A percentile compares a stretch with the other conserved stretches of the same genome.
Conservation (phyloP, 257 asterid species). For the Paulownia fortunei region DNA sequence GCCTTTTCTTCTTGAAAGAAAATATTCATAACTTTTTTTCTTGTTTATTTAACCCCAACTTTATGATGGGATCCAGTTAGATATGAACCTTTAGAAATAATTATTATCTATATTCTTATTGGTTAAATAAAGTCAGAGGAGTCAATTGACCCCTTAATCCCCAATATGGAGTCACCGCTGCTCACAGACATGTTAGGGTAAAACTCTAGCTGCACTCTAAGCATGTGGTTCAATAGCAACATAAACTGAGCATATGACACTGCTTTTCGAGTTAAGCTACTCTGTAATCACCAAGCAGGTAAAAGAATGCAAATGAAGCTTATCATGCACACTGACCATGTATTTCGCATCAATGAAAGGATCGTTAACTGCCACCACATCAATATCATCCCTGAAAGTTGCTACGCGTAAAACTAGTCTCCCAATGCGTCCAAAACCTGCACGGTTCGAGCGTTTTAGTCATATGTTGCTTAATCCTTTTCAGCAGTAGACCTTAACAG, state of each 20-base stretch:
- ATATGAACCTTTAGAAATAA: neutral
- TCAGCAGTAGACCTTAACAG: constrained; percentile 2
- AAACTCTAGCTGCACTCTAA: neutral
- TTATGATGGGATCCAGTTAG: neutral
- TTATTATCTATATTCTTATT: neutral
- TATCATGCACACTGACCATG: constrained; percentile 71
- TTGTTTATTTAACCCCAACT: neutral
- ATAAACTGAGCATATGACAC: constrained; percentile 13
- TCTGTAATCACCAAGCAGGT: constrained; percentile 7
- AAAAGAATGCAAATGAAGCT: constrained; percentile 10
- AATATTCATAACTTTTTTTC: neutral
- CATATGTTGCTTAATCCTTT: neutral
- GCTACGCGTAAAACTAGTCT: constrained; percentile 90
- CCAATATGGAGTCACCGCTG: neutral
- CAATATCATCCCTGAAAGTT: constrained; percentile 89
- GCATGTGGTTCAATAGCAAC: neutral
- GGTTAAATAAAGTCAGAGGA: neutral
- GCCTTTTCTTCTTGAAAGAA: neutral
- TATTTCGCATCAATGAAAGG: constrained; percentile 94
- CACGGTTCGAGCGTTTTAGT: constrained; percentile 24
- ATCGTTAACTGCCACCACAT: constrained; percentile 96
- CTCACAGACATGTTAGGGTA: neutral
- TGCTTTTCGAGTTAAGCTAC: constrained; percentile 10
- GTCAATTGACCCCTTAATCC: neutral
- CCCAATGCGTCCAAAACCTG: constrained; percentile 99